These are phyloP conservation scores for Fusarium sp. DNA, from an alignment of 2,329 filamentous ascomycete species.

Conservation along the genomic window DNA sequence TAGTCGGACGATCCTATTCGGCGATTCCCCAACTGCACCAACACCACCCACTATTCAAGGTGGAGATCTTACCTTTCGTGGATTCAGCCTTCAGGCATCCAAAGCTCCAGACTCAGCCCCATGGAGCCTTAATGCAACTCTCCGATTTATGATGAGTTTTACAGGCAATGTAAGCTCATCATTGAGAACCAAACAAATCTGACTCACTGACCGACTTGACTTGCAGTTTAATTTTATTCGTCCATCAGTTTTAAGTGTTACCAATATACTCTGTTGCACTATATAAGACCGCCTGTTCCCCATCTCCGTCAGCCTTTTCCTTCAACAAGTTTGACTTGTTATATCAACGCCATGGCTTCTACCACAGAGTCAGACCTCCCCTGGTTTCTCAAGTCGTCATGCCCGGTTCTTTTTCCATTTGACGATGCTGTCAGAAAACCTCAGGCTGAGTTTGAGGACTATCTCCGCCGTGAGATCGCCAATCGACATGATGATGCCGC, in stretches of 20 bases:
- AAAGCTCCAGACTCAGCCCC: slow-evolving; percentile 33
- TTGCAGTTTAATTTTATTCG: neutral
- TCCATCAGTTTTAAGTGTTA: neutral
- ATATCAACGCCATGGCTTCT: slow-evolving; percentile 37
- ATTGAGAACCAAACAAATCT: neutral
- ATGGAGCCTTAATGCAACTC: slow-evolving; percentile 8
- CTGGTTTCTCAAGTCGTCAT: slow-evolving; percentile 57
- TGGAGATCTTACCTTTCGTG: slow-evolving; percentile 10
- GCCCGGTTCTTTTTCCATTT: slow-evolving; percentile 55
- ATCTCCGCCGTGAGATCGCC: slow-evolving; percentile 48
- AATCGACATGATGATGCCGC: slow-evolving; percentile 22
- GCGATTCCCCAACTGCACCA: neutral
- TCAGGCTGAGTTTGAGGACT: slow-evolving; percentile 51
- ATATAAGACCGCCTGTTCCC: slow-evolving; percentile 16
- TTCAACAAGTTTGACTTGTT: slow-evolving; percentile 1
- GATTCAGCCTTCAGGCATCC: slow-evolving; percentile 34
- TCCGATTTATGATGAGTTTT: neutral
- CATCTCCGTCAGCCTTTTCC: neutral
- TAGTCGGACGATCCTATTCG: neutral
- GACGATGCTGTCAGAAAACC: slow-evolving; percentile 52
- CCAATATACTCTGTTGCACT: neutral
- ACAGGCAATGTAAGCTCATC: neutral
- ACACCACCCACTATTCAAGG: slow-evolving; percentile 1
- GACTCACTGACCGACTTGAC: slow-evolving; percentile 36
- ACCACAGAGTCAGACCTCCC: slow-evolving; percentile 39